Evolutionary conservation across 805 yeast genomes (phyloP), one percentile per base, ranked within the genome.

Genomic region (Helenozyma baotianmanensis): DNA sequence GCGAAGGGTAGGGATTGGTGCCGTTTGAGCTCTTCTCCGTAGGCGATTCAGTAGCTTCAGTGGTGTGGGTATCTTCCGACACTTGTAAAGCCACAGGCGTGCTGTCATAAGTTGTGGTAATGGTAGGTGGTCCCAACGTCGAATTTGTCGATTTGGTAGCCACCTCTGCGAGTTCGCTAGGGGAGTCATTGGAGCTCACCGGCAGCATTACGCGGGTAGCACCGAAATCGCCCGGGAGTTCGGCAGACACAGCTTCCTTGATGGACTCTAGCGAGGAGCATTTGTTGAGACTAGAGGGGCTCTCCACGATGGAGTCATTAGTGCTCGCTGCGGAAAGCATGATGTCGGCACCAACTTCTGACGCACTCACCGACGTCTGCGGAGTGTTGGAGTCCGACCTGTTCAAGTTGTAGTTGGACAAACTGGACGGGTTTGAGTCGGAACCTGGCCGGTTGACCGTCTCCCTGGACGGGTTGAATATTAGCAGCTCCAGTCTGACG

Each of bases 301-400:
- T 39, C 3, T 35, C 25, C n/a, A n/a, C n/a, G 11, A 36, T 37
- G 22, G 40, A 39, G 12, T 35, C 41, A 4, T 33, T 23, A 23
- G 31, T 39, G 30, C 29, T 35, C 28, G 30, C 36, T 18, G 36
- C 16, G 14, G 32, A 30, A 12, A 27, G 25, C 15, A 25, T 35
- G 7, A 13, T 15, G 16, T 44, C 48, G 16, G 27, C 26, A 4
- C 31, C 38, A 14, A 23, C 26, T 14, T 45, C 50, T 4, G 41
- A 34, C 13, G 41, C 43, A n/a, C 42, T 38, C 15, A 59, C 51
- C 2, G 61, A 54, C 2, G 65, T 58, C 12, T 55, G 55, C 3
- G 65, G 64, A 3, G 65, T 59, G 26, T 51, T 57, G 3, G 58
- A 45, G 15, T 45, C 36, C 8, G 58, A 46, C 15, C 54, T 40